Conservation (phyloP, 192 early-diverging fungal genomes). For the Coemansia sp. region DNA sequence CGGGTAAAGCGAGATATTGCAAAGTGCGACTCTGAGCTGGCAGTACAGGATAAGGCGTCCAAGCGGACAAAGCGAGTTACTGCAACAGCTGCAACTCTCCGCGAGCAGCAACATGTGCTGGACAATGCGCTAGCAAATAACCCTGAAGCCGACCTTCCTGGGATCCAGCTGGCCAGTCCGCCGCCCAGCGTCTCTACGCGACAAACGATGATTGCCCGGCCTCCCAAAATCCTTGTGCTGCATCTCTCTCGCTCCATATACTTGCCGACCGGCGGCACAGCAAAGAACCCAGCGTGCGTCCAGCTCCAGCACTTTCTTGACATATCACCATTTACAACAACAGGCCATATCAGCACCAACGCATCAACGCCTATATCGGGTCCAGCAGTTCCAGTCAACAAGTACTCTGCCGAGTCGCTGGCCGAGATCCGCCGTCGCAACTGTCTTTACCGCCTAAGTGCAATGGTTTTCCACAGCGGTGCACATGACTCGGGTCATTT, state of each 20-base stretch:
- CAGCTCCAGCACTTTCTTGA: constrained; percentile 71
- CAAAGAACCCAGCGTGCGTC: constrained; percentile 80
- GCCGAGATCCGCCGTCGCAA: constrained; percentile 27
- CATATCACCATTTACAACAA: constrained; percentile 74
- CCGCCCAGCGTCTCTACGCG: constrained; percentile 59
- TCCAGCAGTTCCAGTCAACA: constrained; percentile 2
- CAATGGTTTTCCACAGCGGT: constrained; percentile 85
- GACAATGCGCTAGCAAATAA: constrained; percentile 31
- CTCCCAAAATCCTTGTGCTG: constrained; percentile 77
- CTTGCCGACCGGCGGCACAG: constrained; percentile 62
- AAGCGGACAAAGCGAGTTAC: constrained; percentile 17
- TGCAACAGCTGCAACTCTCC: constrained; percentile 10
- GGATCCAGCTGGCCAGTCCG: constrained; percentile 26
- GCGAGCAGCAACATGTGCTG: constrained; percentile 18
- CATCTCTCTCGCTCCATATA: constrained; percentile 86
- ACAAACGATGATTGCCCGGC: constrained; percentile 82
- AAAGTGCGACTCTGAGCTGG: constrained; percentile 9
- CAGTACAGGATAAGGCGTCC: not conserved
- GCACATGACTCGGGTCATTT: constrained; percentile 89
- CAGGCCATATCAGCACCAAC: constrained; percentile 60
- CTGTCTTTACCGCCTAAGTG: constrained; percentile 67
- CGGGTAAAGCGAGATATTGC: constrained; percentile 13
- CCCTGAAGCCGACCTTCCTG: constrained; percentile 41
- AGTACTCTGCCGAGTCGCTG: constrained; percentile 7
- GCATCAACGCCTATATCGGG: constrained; percentile 55